Conservation (phyloP, 441 rosid species). For the Gossypium lobatum region DNA sequence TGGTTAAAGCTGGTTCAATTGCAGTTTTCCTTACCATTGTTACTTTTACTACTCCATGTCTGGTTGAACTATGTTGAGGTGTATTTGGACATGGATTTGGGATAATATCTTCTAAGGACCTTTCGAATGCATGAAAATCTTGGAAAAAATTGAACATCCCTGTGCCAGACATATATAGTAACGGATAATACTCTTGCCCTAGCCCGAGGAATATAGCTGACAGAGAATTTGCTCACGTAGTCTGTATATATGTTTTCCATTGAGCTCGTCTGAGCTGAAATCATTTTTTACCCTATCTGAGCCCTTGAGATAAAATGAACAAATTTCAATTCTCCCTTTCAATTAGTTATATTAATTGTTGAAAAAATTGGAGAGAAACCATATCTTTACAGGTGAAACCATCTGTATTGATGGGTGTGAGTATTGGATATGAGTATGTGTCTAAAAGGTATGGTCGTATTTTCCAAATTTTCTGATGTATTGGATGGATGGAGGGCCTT, state of each 20-base stretch:
- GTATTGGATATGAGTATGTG: background rate
- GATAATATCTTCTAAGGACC: background rate
- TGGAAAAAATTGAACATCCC: background rate
- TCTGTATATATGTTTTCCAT: background rate
- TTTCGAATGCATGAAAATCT: background rate
- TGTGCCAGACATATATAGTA: background rate
- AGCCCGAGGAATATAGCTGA: background rate
- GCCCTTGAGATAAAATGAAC: background rate
- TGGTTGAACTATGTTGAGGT: background rate
- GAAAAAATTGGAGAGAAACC: background rate
- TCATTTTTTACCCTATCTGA: background rate
- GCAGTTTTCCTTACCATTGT: background rate
- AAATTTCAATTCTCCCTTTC: background rate
- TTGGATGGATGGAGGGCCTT: too few relatives aligned
- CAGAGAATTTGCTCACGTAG: background rate
- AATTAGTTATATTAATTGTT: background rate
- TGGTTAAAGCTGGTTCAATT: background rate
- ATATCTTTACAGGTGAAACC: too few relatives aligned
- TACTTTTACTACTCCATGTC: background rate
- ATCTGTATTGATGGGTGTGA: background rate
- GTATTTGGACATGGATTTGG: background rate
- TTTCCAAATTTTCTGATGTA: background rate
- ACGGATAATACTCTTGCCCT: background rate
- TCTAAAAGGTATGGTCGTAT: too few relatives aligned
- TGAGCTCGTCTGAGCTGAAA: background rate